Conservation (phyloP, 2,329 filamentous ascomycete genomes). For the Fusarium sp. region DNA sequence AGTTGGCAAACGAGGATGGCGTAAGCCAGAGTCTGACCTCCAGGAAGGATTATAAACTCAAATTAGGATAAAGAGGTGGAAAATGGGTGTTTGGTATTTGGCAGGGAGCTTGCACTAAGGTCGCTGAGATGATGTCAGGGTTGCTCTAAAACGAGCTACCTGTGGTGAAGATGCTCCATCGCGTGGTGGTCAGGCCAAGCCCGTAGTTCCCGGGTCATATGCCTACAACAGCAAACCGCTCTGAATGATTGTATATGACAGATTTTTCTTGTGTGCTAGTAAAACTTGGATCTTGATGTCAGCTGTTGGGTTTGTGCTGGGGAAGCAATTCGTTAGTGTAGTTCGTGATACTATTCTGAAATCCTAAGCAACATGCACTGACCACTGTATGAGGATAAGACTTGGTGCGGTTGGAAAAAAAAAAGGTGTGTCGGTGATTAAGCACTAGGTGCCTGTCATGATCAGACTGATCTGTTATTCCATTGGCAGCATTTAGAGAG, state of each 20-base stretch:
- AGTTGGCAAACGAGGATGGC: constrained; percentile 16
- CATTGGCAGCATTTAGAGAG: neutral
- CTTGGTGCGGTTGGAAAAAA: too few relatives aligned
- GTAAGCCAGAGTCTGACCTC: constrained; percentile 30
- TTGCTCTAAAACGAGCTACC: neutral
- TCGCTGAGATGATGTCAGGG: constrained; percentile 7
- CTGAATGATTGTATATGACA: neutral
- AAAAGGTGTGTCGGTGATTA: too few relatives aligned
- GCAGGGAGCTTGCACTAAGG: neutral
- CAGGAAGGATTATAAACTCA: neutral
- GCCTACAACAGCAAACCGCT: neutral
- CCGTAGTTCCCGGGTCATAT: neutral
- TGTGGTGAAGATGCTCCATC: constrained; percentile 7
- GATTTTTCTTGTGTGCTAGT: neutral
- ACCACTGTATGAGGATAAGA: neutral
- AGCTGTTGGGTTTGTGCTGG: neutral
- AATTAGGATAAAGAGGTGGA: neutral
- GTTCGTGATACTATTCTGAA: constrained; percentile 14
- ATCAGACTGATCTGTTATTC: neutral
- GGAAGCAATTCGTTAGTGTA: neutral
- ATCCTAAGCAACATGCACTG: neutral
- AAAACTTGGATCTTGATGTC: neutral
- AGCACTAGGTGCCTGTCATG: neutral
- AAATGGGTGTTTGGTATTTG: neutral
- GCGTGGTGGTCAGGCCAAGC: constrained; percentile 4